Percentiles rank a stretch among this genome's conserved stretches.
Evolutionary conservation across 106 monocot genomes (phyloP).

Genomic region (Acanthochlamys bracteata): DNA sequence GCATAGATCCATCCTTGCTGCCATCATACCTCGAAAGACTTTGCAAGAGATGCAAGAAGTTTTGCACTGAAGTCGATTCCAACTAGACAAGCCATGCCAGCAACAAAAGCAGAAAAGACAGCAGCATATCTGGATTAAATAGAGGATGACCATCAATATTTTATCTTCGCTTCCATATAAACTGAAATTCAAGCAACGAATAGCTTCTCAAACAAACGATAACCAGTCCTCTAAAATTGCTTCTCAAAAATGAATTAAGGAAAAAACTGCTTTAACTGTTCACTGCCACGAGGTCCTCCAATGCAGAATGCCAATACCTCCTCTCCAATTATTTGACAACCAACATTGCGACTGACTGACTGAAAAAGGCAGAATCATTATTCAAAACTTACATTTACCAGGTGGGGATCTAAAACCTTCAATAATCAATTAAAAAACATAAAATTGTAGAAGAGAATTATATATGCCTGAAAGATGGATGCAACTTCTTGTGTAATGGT

Average conservation of each 20-base stretch:
- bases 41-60: constrained; percentile 67
- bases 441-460: neutral
- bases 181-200: no score
- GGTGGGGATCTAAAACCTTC: neutral
- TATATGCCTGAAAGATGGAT: constrained; percentile 53
- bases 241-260: neutral
- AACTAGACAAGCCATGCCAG: constrained; percentile 87
- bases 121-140: constrained; percentile 67
- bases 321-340: constrained; percentile 58
- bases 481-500: constrained; percentile 69
- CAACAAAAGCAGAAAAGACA: constrained; percentile 85
- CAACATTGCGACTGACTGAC: constrained; percentile 69
- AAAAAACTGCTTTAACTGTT: constrained; percentile 50
- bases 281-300: constrained; percentile 64
- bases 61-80: constrained; percentile 93
- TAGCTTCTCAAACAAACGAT: neutral
- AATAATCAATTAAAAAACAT: neutral
- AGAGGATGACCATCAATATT: no score
- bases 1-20: no score
- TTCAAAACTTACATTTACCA: no score
- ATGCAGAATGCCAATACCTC: constrained; percentile 60
- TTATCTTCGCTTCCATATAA: no score
- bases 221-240: neutral
- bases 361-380: constrained; percentile 23
- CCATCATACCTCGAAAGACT: constrained; percentile 57